Evolutionary conservation across 2,329 filamentous ascomycete species (phyloP).

Genomic region (Trichoderma endophyticum): DNA sequence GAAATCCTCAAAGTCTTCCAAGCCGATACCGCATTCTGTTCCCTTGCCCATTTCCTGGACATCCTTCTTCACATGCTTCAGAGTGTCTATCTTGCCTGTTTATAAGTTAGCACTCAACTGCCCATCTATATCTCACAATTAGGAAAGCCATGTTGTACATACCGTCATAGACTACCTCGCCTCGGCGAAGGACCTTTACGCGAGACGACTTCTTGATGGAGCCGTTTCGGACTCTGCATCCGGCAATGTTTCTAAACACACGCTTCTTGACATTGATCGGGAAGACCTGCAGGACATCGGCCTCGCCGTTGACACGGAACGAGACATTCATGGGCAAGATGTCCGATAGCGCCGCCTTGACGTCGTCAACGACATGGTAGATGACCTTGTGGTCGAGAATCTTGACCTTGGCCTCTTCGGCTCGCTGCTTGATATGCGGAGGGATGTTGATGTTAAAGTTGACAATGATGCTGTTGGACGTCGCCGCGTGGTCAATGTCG

Average conservation of each 20-base stretch:
- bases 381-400: constrained; percentile 87
- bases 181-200: constrained; percentile 69
- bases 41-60: constrained; percentile 87
- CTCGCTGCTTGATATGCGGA: constrained; percentile 63
- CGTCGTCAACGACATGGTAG: constrained; percentile 73
- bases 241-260: constrained; percentile 72
- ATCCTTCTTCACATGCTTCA: constrained; percentile 93
- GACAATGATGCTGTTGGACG: constrained; percentile 71
- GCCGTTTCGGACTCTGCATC: constrained; percentile 84
- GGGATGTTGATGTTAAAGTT: constrained; percentile 79
- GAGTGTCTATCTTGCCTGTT: constrained; percentile 70
- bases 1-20: constrained; percentile 76
- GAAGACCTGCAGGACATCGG: constrained; percentile 80
- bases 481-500: constrained; percentile 83
- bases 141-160: constrained; percentile 37
- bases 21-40: constrained; percentile 86
- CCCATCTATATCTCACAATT: not conserved
- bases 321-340: constrained; percentile 65
- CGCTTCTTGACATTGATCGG: constrained; percentile 75
- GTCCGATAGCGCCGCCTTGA: constrained; percentile 64
- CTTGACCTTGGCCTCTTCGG: constrained; percentile 66
- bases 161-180: constrained; percentile 79
- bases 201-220: constrained; percentile 59
- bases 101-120: not conserved
- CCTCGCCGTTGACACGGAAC: constrained; percentile 77